phyloP scores from a whole-genome alignment of 2,329 filamentous ascomycete genomes.

The Ilyonectria mors-panacis region DNA sequence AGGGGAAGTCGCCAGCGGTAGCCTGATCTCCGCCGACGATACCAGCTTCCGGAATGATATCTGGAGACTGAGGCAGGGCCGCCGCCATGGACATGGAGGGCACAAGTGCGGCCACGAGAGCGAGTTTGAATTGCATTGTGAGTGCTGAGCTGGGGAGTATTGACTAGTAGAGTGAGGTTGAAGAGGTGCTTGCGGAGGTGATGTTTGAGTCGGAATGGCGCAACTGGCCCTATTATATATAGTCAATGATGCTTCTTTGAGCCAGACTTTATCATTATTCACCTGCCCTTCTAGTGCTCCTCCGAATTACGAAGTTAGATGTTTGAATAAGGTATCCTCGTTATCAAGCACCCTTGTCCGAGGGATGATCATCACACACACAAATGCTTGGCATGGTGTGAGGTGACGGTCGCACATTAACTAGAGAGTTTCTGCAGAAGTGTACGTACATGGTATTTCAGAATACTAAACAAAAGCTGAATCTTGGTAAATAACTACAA shows the following conservation, averaged over 20 bases:
- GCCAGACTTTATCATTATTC: not conserved
- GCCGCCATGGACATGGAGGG: slow-evolving; percentile 30
- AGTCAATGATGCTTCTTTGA: not conserved
- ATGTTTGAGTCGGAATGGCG: not conserved
- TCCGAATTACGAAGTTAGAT: not conserved
- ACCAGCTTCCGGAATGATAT: not conserved
- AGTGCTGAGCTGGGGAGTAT: not conserved
- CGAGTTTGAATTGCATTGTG: slow-evolving; percentile 35
- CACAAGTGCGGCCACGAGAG: slow-evolving; percentile 25
- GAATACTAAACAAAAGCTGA: too few relatives aligned
- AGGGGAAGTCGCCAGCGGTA: slow-evolving; percentile 50
- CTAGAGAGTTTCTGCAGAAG: too few relatives aligned
- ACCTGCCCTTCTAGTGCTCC: not conserved
- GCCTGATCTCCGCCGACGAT: slow-evolving; percentile 49
- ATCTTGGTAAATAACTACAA: too few relatives aligned
- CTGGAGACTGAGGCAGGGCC: slow-evolving; percentile 28
- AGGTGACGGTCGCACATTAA: too few relatives aligned
- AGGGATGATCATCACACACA: not conserved
- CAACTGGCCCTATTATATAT: not conserved
- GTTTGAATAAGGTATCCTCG: not conserved
- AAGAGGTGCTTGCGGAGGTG: slow-evolving; percentile 18
- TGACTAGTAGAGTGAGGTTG: slow-evolving; percentile 9
- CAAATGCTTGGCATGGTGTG: not conserved
- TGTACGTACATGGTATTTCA: too few relatives aligned
- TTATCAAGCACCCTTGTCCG: not conserved